These are phyloP conservation scores for Daldinia caldariorum DNA, from an alignment of 495 filamentous ascomycete species.

Conservation along the genomic window DNA sequence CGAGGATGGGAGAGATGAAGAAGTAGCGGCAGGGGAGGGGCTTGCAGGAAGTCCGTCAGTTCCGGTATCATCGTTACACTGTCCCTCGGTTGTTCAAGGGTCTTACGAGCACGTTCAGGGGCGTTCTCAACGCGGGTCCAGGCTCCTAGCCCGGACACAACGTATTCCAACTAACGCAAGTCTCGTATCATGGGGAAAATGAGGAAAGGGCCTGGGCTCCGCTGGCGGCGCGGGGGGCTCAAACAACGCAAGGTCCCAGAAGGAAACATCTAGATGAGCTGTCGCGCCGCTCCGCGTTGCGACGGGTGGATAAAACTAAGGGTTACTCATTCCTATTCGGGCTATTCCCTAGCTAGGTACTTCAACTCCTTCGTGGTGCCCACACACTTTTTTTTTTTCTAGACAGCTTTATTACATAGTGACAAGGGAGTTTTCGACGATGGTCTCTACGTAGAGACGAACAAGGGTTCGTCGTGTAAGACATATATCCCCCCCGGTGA, in stretches of 20 bases:
- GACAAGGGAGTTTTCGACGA: slow-evolving; percentile 21
- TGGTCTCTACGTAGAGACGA: slow-evolving; percentile 18
- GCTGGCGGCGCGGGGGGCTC: slow-evolving; percentile 40
- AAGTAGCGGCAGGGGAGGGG: slow-evolving; percentile 34
- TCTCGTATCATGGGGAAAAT: slow-evolving; percentile 35
- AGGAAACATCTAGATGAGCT: slow-evolving; percentile 13
- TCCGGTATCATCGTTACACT: slow-evolving; percentile 44
- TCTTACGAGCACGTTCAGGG: slow-evolving; percentile 35
- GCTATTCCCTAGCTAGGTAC: slow-evolving; percentile 25
- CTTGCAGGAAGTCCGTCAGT: slow-evolving; percentile 44
- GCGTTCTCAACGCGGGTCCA: slow-evolving; percentile 26
- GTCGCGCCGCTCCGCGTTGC: slow-evolving; percentile 25
- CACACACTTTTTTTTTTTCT: slow-evolving; percentile 3
- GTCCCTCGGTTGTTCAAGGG: slow-evolving; percentile 27
- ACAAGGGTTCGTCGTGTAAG: slow-evolving; percentile 38
- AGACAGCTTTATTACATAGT: slow-evolving; percentile 21
- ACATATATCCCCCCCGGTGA: slow-evolving; percentile 27
- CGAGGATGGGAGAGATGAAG: not conserved
- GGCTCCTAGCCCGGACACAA: slow-evolving; percentile 26
- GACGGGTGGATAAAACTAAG: slow-evolving; percentile 25
- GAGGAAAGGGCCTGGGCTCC: slow-evolving; percentile 24
- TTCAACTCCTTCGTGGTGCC: slow-evolving; percentile 14
- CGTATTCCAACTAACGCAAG: slow-evolving; percentile 24
- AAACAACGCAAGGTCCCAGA: slow-evolving; percentile 15
- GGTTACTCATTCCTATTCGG: slow-evolving; percentile 45